phyloP scores from a whole-genome alignment of 768 basidiomycete species.

The Imleria badia region DNA sequence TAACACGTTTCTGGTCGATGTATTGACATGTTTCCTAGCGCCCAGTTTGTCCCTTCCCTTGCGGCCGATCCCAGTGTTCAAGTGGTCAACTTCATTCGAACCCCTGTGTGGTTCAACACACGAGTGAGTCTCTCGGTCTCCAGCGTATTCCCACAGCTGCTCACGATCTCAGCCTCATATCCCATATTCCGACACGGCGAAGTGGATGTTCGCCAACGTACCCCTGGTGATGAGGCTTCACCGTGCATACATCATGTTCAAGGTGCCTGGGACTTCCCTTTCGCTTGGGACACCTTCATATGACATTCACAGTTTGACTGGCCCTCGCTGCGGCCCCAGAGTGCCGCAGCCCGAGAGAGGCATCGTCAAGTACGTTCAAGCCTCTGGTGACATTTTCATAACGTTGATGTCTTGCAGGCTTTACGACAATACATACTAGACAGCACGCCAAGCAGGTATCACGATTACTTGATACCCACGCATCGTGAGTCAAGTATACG shows the following conservation, averaged over 20 bases:
- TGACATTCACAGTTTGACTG: slow-evolving; percentile 18
- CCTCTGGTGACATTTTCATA: too few species aligned
- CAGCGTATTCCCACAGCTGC: neutral
- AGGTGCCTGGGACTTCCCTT: slow-evolving; percentile 27
- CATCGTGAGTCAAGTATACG: slow-evolving; percentile 40
- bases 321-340: slow-evolving; percentile 13
- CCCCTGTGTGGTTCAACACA: slow-evolving; percentile 60
- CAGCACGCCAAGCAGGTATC: slow-evolving; percentile 49
- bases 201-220: slow-evolving; percentile 56
- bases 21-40: slow-evolving; percentile 36
- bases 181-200: slow-evolving; percentile 37
- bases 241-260: slow-evolving; percentile 49
- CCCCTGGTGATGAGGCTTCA: slow-evolving; percentile 53
- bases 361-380: slow-evolving; percentile 9
- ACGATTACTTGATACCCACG: slow-evolving; percentile 47
- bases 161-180: slow-evolving; percentile 39
- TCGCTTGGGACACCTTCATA: neutral
- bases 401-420: slow-evolving; percentile 27
- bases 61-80: slow-evolving; percentile 49
- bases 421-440: slow-evolving; percentile 46
- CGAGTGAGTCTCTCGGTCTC: slow-evolving; percentile 37
- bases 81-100: slow-evolving; percentile 58
- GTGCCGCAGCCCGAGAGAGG: slow-evolving; percentile 9
- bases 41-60: slow-evolving; percentile 60
- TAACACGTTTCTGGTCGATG: neutral